Conservation (phyloP, 257 asterid genomes). For the Capsicum baccatum region DNA sequence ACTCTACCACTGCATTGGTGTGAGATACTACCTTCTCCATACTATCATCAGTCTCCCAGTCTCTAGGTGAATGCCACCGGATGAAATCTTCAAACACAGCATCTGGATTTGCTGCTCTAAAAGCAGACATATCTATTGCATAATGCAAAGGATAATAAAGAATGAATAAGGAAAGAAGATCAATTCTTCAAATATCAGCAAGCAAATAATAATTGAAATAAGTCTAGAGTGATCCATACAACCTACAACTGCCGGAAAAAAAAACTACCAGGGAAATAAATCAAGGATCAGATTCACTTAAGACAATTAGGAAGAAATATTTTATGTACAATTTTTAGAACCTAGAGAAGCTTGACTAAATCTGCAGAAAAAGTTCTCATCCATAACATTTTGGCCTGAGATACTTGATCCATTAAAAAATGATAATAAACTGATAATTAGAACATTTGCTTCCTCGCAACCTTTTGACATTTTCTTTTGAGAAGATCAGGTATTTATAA, state of each 20-base stretch:
- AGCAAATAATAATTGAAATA: conserved; percentile 2
- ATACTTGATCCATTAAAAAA: neutral
- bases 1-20: conserved; percentile 33
- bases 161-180: conserved; percentile 20
- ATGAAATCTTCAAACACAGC: conserved; percentile 96
- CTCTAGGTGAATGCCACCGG: conserved; percentile 98
- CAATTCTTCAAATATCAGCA: conserved; percentile 29
- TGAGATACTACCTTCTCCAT: conserved; percentile 48
- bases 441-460: neutral
- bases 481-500: neutral
- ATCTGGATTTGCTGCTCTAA: conserved; percentile 94
- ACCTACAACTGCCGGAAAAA: neutral
- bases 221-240: neutral
- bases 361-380: neutral
- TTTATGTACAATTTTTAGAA: neutral
- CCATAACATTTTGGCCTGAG: conserved; percentile 23
- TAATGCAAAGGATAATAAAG: conserved; percentile 14
- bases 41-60: conserved; percentile 72
- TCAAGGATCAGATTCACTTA: neutral
- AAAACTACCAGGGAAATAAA: neutral
- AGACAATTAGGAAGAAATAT: conserved; percentile 13
- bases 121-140: conserved; percentile 88
- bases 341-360: neutral
- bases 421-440: neutral
- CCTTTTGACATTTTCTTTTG: neutral